Evolutionary conservation across 352 stramenopile species (phyloP).

Genomic region (Phytophthora multivora): DNA sequence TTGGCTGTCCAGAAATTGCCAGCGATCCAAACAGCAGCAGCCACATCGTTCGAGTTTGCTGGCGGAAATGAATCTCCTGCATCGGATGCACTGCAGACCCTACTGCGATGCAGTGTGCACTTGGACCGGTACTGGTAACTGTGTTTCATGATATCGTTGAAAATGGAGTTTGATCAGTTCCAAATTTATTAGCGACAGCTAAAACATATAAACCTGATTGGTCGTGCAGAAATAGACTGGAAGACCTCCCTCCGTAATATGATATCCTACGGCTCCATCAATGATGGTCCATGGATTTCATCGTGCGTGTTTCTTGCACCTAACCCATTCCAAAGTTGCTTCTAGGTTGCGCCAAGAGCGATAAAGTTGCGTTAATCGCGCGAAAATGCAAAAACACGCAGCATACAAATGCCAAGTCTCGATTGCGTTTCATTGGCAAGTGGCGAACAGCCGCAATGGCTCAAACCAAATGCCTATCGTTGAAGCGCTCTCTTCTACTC

Average conservation of each 20-base stretch:
- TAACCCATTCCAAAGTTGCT: conserved; percentile 1
- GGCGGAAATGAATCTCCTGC: no score
- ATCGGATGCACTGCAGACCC: no score
- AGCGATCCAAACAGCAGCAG: not conserved
- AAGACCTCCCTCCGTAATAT: not conserved
- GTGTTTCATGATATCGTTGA: not conserved
- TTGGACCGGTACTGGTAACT: no score
- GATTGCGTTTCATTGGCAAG: conserved; percentile 27
- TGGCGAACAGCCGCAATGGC: conserved; percentile 11
- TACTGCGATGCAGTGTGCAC: not conserved
- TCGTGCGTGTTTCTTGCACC: conserved; percentile 9
- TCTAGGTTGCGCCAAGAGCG: conserved; percentile 1
- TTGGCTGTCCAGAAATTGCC: no score
- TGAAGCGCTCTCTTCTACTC: conserved; percentile 14
- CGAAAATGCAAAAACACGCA: conserved; percentile 30
- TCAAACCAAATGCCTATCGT: conserved; percentile 12
- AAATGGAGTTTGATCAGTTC: not conserved
- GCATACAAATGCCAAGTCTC: conserved; percentile 20
- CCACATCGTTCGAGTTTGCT: not conserved
- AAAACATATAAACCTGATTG: conserved; percentile 5
- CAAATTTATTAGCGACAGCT: not conserved
- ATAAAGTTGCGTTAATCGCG: conserved; percentile 14
- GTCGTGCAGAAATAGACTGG: not conserved
- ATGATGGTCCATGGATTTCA: conserved; percentile 18
- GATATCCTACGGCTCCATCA: no score